These are phyloP conservation scores for Trichosphaerium sp. DNA, from an alignment of 78 protist genomes.

Conservation along the genomic window DNA sequence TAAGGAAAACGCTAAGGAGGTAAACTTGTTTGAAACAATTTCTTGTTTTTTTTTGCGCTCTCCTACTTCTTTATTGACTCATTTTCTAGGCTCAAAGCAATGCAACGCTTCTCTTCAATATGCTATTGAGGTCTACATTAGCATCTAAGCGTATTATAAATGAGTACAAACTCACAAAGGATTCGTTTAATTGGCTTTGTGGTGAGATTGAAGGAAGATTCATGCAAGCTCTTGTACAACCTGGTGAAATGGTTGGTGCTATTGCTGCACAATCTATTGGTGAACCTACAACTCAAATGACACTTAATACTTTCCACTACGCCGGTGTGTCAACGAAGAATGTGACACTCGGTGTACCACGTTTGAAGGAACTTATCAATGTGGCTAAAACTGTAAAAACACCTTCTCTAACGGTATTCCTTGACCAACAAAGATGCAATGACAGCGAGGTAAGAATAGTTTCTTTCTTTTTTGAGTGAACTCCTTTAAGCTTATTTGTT, in stretches of 20 bases:
- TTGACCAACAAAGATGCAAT: conserved; percentile 15
- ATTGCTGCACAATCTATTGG: conserved; percentile 97
- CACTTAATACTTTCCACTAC: conserved; percentile 98
- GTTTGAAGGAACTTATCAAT: conserved; percentile 95
- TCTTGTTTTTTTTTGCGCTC: too few relatives aligned
- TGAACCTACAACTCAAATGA: conserved; percentile 99
- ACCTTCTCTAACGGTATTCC: conserved; percentile 77
- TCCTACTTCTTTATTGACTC: too few relatives aligned
- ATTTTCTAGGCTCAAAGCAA: conserved; percentile 57
- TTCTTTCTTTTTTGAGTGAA: background rate
- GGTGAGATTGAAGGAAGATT: conserved; percentile 84
- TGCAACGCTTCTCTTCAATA: conserved; percentile 65
- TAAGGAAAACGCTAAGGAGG: too few relatives aligned
- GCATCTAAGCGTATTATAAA: conserved; percentile 58
- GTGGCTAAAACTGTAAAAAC: conserved; percentile 80
- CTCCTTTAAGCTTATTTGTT: too few relatives aligned
- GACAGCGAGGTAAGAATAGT: conserved; percentile 35
- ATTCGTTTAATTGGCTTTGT: conserved; percentile 87
- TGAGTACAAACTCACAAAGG: conserved; percentile 54
- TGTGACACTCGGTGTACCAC: conserved; percentile 96
- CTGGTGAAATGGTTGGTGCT: conserved; percentile 92
- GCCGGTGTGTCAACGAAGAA: conserved; percentile 98
- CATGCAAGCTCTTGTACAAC: conserved; percentile 54
- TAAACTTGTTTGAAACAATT: too few relatives aligned
- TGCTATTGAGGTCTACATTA: conserved; percentile 53